Evolutionary conservation across 2,329 filamentous ascomycete genomes (phyloP).

Genomic region (Fusarium gaditjirri): DNA sequence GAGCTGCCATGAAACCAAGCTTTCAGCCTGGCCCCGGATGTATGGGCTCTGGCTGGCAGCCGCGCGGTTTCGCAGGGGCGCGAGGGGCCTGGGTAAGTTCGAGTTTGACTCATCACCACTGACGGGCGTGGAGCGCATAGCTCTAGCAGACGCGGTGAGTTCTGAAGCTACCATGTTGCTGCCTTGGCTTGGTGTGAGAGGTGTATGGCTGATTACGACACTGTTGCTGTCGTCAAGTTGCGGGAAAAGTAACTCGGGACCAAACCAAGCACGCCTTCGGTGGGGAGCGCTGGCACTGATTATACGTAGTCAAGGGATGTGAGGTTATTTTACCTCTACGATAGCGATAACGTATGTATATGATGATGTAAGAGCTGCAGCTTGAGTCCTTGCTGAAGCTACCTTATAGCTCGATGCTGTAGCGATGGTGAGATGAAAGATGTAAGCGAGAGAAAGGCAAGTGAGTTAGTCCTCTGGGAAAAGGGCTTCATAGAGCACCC

Average conservation of each 20-base stretch:
- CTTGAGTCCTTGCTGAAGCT: constrained; percentile 5
- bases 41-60: constrained; percentile 60
- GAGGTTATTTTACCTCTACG: constrained; percentile 3
- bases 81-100: constrained; percentile 34
- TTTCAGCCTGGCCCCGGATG: constrained; percentile 78
- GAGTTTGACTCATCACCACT: constrained; percentile 34
- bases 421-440: background rate
- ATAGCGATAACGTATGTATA: constrained; percentile 16
- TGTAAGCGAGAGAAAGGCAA: constrained; percentile 10
- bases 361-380: constrained; percentile 29
- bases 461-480: constrained; percentile 1
- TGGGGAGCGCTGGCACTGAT: constrained; percentile 14
- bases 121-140: constrained; percentile 45
- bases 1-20: constrained; percentile 91
- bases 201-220: background rate
- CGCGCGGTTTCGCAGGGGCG: constrained; percentile 51
- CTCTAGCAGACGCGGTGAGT: constrained; percentile 51
- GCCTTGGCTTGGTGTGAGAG: background rate
- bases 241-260: constrained; percentile 11
- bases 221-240: constrained; percentile 12
- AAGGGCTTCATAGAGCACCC: constrained; percentile 15
- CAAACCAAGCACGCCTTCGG: constrained; percentile 12
- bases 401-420: background rate
- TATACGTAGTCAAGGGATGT: background rate
- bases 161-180: constrained; percentile 52